These are phyloP conservation scores for Spergularia marina DNA, from an alignment of 148 eudicot species.

Conservation along the genomic window DNA sequence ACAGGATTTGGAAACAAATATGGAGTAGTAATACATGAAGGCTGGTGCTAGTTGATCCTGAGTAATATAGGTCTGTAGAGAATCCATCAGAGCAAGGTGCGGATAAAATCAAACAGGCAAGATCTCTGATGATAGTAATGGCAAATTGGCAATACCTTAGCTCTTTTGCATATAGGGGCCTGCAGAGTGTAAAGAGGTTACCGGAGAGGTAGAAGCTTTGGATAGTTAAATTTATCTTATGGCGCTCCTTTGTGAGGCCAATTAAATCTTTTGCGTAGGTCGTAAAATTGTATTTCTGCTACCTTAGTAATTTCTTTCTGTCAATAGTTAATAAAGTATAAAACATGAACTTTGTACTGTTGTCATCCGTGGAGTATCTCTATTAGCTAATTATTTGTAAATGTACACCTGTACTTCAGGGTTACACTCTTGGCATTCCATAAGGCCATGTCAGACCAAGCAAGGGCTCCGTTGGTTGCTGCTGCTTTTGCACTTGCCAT, in stretches of 20 bases:
- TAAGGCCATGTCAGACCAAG: conserved; percentile 51
- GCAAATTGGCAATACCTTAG: background rate
- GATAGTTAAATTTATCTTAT: background rate
- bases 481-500: conserved; percentile 78
- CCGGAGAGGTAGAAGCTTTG: background rate
- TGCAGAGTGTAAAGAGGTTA: background rate
- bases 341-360: background rate
- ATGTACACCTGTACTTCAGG: conserved; percentile 37
- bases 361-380: background rate
- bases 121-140: background rate
- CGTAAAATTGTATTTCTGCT: too few species aligned
- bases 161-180: background rate
- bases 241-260: background rate
- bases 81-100: background rate
- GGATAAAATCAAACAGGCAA: background rate
- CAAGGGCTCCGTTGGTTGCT: conserved; percentile 66
- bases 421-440: conserved; percentile 77
- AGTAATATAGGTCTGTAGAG: too few species aligned
- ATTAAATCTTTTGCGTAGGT: background rate
- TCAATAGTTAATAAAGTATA: too few species aligned
- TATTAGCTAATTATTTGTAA: background rate
- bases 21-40: too few species aligned
- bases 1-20: too few species aligned
- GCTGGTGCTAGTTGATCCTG: too few species aligned
- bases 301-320: too few species aligned